These are phyloP conservation scores for Lachancea dasiensis DNA, from an alignment of 805 yeast genomes.

Conservation along the genomic window DNA sequence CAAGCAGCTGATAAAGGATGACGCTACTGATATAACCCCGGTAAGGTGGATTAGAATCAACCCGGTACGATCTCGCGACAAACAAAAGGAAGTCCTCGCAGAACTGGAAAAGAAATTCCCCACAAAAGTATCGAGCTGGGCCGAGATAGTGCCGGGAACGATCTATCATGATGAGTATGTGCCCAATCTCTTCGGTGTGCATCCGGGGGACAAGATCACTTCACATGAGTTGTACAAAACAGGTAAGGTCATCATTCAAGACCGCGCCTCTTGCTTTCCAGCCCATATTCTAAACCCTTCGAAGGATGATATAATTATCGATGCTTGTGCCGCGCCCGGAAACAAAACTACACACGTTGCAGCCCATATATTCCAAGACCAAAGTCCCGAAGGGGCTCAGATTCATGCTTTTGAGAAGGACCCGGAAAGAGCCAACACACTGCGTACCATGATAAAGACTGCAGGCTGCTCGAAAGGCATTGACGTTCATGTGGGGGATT, in stretches of 20 bases:
- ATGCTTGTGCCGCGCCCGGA: slow-evolving; percentile 98
- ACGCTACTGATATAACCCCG: slow-evolving; percentile 52
- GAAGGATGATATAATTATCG: slow-evolving; percentile 63
- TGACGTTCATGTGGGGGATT: slow-evolving; percentile 48
- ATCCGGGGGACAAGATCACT: slow-evolving; percentile 67
- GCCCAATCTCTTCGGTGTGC: slow-evolving; percentile 74
- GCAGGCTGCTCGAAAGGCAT: slow-evolving; percentile 56
- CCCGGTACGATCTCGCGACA: slow-evolving; percentile 43
- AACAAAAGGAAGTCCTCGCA: slow-evolving; percentile 21
- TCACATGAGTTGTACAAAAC: slow-evolving; percentile 58
- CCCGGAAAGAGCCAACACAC: slow-evolving; percentile 56
- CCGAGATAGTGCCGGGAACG: slow-evolving; percentile 45
- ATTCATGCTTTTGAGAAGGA: slow-evolving; percentile 89
- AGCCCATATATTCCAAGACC: slow-evolving; percentile 34
- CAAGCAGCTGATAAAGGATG: slow-evolving; percentile 48
- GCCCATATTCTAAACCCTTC: slow-evolving; percentile 69
- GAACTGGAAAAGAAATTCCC: slow-evolving; percentile 34
- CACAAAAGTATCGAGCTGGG: slow-evolving; percentile 40
- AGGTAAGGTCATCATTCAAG: slow-evolving; percentile 87
- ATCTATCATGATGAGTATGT: slow-evolving; percentile 70
- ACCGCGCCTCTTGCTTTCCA: slow-evolving; percentile 95
- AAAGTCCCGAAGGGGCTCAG: slow-evolving; percentile 15
- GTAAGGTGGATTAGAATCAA: slow-evolving; percentile 79
- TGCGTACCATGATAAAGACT: slow-evolving; percentile 68
- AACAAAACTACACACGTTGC: slow-evolving; percentile 94